phyloP scores from a whole-genome alignment of 148 eudicot genomes.

The Vaccinium macrocarpon region DNA sequence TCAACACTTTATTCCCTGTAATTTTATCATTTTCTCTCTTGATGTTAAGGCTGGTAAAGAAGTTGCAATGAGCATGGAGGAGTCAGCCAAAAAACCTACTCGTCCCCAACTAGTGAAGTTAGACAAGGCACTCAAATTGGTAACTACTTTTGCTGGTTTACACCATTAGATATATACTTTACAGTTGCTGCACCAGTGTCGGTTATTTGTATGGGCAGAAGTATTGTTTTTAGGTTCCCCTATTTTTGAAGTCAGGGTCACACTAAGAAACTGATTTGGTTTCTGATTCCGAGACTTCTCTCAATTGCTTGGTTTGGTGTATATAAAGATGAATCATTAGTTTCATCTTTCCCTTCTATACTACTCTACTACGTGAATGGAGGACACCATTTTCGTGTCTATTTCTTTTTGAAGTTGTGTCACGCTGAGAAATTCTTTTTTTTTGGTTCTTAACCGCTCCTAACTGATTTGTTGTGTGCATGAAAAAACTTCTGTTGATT shows the following conservation, averaged over 20 bases:
- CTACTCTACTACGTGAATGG: too few relatives aligned
- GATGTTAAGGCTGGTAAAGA: conserved; percentile 4
- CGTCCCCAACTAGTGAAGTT: conserved; percentile 42
- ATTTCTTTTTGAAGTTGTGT: too few relatives aligned
- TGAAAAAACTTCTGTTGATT: too few relatives aligned
- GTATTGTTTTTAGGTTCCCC: not conserved
- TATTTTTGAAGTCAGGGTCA: not conserved
- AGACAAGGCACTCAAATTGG: conserved; percentile 46
- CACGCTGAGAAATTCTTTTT: too few relatives aligned
- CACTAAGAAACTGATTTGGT: not conserved
- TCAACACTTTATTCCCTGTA: not conserved
- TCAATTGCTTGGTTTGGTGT: not conserved
- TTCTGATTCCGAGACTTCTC: not conserved
- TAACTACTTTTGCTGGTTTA: conserved; percentile 12
- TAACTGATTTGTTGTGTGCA: too few relatives aligned
- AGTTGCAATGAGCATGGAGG: conserved; percentile 22
- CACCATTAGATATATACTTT: not conserved
- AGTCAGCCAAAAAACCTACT: conserved; percentile 3
- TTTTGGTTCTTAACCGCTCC: too few relatives aligned
- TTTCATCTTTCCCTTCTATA: not conserved
- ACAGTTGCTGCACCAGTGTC: not conserved
- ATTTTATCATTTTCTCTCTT: not conserved
- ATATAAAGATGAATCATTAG: not conserved
- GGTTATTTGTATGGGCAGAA: not conserved
- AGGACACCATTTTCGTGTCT: too few relatives aligned